phyloP scores from a whole-genome alignment of 2,329 filamentous ascomycete species.

The Acrodontium crateriforme region DNA sequence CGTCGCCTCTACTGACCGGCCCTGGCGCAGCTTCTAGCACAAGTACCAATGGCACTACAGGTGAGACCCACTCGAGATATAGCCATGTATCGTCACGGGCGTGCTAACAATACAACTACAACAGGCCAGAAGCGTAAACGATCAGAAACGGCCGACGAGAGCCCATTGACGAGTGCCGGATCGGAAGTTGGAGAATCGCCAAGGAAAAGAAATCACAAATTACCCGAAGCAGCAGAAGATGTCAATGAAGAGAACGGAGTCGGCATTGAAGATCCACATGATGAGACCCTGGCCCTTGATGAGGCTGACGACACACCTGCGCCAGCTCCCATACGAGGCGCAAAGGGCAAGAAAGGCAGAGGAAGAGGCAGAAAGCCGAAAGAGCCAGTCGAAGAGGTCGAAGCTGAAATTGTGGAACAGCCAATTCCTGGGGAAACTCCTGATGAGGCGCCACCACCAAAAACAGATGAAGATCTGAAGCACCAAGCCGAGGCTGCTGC shows the following conservation, averaged over 20 bases:
- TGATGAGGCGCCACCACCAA: conserved; percentile 23
- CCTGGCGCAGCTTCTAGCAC: conserved; percentile 20
- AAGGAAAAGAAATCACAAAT: conserved; percentile 19
- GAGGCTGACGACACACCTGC: neutral
- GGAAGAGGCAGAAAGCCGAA: conserved; percentile 30
- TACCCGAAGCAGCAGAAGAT: conserved; percentile 3
- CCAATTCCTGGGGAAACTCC: conserved; percentile 11
- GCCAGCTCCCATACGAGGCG: conserved; percentile 8
- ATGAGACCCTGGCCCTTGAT: too few relatives aligned
- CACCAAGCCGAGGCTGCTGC: conserved; percentile 17
- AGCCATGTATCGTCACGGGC: neutral
- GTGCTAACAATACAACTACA: neutral
- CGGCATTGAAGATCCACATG: conserved; percentile 17
- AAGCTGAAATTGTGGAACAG: too few relatives aligned
- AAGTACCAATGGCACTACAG: conserved; percentile 14
- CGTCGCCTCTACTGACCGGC: conserved; percentile 17
- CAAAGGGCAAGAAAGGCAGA: conserved; percentile 33
- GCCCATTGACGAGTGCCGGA: conserved; percentile 24
- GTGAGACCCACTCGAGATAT: conserved; percentile 6
- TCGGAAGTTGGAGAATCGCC: conserved; percentile 22
- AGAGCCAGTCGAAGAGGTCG: conserved; percentile 15
- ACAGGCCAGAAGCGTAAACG: conserved; percentile 32
- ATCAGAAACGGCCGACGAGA: conserved; percentile 25
- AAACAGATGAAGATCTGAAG: conserved; percentile 39
- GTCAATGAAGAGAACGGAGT: conserved; percentile 9